These are phyloP conservation scores for Didymella arachidicola DNA, from an alignment of 2,329 filamentous ascomycete genomes.

Conservation along the genomic window DNA sequence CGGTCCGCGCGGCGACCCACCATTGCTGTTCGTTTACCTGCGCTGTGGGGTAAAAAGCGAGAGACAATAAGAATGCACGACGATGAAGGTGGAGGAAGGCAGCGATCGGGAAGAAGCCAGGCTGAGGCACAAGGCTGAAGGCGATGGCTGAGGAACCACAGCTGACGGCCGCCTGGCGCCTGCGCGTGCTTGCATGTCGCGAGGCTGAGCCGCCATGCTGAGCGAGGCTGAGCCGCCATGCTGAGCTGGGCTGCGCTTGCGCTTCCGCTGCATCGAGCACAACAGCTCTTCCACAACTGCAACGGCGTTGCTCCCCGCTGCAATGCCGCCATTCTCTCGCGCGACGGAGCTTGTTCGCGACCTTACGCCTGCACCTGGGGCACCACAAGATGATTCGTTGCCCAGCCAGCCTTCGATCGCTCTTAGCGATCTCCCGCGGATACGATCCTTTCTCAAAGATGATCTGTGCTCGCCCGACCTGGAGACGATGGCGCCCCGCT, in stretches of 20 bases:
- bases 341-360: constrained; percentile 27
- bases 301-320: neutral
- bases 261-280: neutral
- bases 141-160: neutral
- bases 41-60: neutral
- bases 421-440: neutral
- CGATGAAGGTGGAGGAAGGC: too few species aligned
- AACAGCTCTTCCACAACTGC: neutral
- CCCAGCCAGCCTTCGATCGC: neutral
- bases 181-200: neutral
- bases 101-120: neutral
- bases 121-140: neutral
- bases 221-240: too few species aligned
- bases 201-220: neutral
- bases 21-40: constrained; percentile 12
- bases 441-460: neutral
- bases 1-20: constrained; percentile 14
- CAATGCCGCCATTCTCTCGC: constrained; percentile 19
- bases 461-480: constrained; percentile 29
- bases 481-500: constrained; percentile 27
- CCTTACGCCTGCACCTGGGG: constrained; percentile 19
- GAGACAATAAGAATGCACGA: too few species aligned
- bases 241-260: neutral
- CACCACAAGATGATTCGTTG: constrained; percentile 9
- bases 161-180: neutral